Conservation (phyloP, 768 basidiomycete genomes). For the Leucosporidium yakuticum region DNA sequence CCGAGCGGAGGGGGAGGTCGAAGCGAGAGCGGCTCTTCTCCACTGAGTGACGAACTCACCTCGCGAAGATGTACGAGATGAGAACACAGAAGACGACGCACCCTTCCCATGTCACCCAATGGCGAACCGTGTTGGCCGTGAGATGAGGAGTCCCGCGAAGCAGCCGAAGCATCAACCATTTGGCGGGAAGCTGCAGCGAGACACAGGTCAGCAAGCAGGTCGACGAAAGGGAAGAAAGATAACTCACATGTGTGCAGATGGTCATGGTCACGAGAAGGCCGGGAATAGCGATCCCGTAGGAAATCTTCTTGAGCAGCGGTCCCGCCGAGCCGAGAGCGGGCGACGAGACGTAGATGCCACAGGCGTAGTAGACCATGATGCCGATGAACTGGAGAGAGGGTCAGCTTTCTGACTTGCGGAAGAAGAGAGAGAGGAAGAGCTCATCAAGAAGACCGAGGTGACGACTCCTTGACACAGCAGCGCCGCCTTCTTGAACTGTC, state of each 20-base stretch:
- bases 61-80: too few species aligned
- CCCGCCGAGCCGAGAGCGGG: constrained; percentile 43
- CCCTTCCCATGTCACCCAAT: too few species aligned
- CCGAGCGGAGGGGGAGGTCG: too few species aligned
- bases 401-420: background rate
- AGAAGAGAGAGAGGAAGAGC: background rate
- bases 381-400: constrained; percentile 30
- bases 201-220: background rate
- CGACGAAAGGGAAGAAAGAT: too few species aligned
- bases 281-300: constrained; percentile 31
- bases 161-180: too few species aligned
- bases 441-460: constrained; percentile 20
- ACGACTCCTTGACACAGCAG: constrained; percentile 17
- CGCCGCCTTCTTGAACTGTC: constrained; percentile 20
- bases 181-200: too few species aligned
- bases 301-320: constrained; percentile 38
- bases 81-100: too few species aligned
- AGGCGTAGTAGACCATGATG: constrained; percentile 39
- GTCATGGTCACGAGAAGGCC: constrained; percentile 12
- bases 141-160: too few species aligned
- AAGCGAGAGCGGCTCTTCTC: too few species aligned
- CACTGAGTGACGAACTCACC: too few species aligned
- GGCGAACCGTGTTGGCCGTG: too few species aligned
- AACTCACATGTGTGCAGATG: constrained; percentile 5
- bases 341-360: constrained; percentile 38